phyloP scores from a whole-genome alignment of 345 rosid species.

The Hirschfeldia incana region DNA sequence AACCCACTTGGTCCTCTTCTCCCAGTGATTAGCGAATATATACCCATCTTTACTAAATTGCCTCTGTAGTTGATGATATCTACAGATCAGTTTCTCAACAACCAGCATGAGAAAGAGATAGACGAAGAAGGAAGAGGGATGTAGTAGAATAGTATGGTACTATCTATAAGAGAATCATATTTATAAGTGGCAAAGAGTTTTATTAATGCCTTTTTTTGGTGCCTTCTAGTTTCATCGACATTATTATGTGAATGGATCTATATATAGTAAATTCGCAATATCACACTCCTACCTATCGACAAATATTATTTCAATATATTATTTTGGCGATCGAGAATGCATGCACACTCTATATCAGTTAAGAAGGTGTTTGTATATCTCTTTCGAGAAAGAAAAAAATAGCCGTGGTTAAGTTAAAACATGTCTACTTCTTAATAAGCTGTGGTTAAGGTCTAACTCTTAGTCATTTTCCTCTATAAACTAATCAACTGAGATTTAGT shows the following conservation, averaged over 20 bases:
- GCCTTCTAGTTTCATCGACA: conserved; percentile 13
- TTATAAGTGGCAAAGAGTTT: conserved; percentile 24
- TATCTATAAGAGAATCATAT: conserved; percentile 7
- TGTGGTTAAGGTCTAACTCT: neutral
- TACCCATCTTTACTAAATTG: conserved; percentile 38
- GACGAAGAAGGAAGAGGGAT: neutral
- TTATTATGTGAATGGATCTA: conserved; percentile 14
- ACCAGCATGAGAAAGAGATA: neutral
- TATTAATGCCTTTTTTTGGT: conserved; percentile 6
- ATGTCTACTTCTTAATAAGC: neutral
- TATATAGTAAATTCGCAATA: conserved; percentile 18
- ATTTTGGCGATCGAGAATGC: neutral
- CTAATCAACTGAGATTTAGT: neutral
- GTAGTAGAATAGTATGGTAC: conserved; percentile 20
- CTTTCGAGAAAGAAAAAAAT: neutral
- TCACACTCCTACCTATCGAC: conserved; percentile 9
- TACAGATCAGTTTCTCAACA: neutral
- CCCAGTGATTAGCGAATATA: conserved; percentile 73
- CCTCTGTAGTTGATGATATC: neutral
- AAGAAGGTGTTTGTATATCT: neutral
- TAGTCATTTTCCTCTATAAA: neutral
- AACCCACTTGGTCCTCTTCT: conserved; percentile 80
- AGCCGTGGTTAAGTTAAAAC: neutral
- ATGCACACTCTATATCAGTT: neutral
- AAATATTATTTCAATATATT: neutral